Percentiles rank a stretch among this genome's conserved stretches.
phyloP scores from a whole-genome alignment of 108 stramenopile genomes.

The Cyclostephanos invisitatus region DNA sequence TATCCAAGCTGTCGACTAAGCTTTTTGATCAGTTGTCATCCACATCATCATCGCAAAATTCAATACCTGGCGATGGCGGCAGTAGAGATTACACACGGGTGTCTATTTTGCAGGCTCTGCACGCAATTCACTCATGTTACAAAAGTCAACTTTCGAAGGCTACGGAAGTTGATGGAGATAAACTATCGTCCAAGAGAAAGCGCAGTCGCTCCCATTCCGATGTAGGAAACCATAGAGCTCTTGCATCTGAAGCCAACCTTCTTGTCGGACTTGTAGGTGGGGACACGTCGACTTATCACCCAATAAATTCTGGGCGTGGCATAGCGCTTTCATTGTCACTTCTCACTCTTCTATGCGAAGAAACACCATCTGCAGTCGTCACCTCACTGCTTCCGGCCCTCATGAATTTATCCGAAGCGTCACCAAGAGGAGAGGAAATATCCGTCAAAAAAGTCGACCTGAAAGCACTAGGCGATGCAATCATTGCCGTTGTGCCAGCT shows the following conservation, averaged over 20 bases:
- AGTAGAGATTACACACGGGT: constrained; percentile 52
- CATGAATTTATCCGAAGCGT: constrained; percentile 38
- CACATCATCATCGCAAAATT: constrained; percentile 29
- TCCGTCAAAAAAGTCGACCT: constrained; percentile 17
- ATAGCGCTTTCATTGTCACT: constrained; percentile 49
- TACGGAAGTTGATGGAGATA: constrained; percentile 14
- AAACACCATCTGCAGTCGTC: constrained; percentile 58
- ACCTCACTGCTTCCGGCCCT: constrained; percentile 65
- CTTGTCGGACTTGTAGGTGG: constrained; percentile 46
- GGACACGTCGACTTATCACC: constrained; percentile 21
- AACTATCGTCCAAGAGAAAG: constrained; percentile 28
- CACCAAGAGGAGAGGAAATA: constrained; percentile 15
- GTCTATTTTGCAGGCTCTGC: constrained; percentile 40
- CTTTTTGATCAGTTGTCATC: constrained; percentile 44
- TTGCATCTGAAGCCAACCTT: constrained; percentile 39
- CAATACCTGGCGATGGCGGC: constrained; percentile 19
- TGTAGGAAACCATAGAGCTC: constrained; percentile 22
- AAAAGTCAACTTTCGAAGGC: constrained; percentile 29
- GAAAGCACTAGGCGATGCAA: constrained; percentile 42
- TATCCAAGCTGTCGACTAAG: constrained; percentile 43
- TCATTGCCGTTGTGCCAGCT: constrained; percentile 55
- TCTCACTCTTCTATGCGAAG: constrained; percentile 57
- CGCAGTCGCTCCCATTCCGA: constrained; percentile 44
- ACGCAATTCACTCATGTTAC: constrained; percentile 34
- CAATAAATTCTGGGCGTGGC: constrained; percentile 41